Conservation (phyloP, 2,329 filamentous ascomycete genomes). For the Diaporthe longicolla region DNA sequence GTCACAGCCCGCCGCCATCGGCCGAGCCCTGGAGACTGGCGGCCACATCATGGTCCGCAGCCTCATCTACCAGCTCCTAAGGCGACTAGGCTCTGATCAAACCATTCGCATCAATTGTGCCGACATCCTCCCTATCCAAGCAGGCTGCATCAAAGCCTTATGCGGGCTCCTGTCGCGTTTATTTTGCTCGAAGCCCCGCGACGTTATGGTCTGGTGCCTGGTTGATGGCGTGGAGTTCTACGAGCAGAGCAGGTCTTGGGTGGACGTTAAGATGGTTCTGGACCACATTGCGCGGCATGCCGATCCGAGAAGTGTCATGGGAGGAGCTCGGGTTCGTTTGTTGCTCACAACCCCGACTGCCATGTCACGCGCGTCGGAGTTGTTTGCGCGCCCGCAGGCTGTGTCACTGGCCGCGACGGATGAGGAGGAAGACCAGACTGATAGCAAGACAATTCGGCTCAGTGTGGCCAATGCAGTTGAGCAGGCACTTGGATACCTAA, state of each 20-base stretch:
- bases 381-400: neutral
- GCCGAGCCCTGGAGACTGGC: neutral
- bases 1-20: too few species aligned
- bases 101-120: neutral
- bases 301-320: neutral
- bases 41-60: neutral
- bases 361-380: neutral
- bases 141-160: neutral
- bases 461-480: neutral
- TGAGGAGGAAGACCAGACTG: too few species aligned
- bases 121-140: neutral
- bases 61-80: neutral
- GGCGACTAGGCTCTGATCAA: neutral
- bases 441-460: neutral
- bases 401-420: conserved; percentile 7
- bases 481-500: neutral
- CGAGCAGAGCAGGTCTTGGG: neutral
- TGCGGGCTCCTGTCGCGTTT: neutral
- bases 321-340: neutral
- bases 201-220: neutral
- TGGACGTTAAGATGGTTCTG: neutral
- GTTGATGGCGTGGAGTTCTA: conserved; percentile 18
- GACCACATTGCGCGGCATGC: neutral
- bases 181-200: neutral
- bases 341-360: conserved; percentile 26